phyloP scores from a whole-genome alignment of 2,329 filamentous ascomycete species.

The Claviceps sp. region DNA sequence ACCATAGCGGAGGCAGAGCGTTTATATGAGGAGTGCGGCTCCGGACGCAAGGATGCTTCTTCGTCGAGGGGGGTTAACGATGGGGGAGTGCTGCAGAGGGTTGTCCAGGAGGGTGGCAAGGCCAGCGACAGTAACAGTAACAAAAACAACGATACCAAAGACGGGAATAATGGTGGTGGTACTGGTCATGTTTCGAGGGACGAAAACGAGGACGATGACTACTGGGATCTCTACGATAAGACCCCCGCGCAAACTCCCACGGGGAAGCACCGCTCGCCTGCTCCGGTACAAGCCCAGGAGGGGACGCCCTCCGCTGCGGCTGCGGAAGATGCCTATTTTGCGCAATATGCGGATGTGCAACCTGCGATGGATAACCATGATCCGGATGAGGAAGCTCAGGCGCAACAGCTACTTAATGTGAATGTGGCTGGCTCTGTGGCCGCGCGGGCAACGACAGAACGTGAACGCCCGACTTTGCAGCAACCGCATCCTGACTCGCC shows the following conservation, averaged over 20 bases:
- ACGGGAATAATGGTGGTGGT: constrained; percentile 14
- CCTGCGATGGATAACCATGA: constrained; percentile 71
- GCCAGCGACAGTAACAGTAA: constrained; percentile 1
- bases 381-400: constrained; percentile 50
- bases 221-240: constrained; percentile 67
- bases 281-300: constrained; percentile 25
- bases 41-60: constrained; percentile 6
- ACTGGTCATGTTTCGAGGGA: constrained; percentile 1
- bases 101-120: background rate
- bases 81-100: constrained; percentile 2
- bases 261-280: constrained; percentile 43
- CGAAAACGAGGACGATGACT: constrained; percentile 39
- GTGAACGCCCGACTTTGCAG: constrained; percentile 16
- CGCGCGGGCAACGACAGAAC: constrained; percentile 8
- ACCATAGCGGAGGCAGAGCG: constrained; percentile 49
- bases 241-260: constrained; percentile 54
- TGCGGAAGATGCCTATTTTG: constrained; percentile 59
- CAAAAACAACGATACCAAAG: constrained; percentile 29
- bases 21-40: constrained; percentile 26
- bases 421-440: constrained; percentile 18
- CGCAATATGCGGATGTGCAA: constrained; percentile 65
- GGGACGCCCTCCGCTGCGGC: constrained; percentile 16
- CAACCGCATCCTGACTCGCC: constrained; percentile 48
- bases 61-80: constrained; percentile 7
- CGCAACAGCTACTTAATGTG: constrained; percentile 16